Evolutionary conservation across 139 green algal species (phyloP).

Genomic region (Deuterostichococcus epilithicus): DNA sequence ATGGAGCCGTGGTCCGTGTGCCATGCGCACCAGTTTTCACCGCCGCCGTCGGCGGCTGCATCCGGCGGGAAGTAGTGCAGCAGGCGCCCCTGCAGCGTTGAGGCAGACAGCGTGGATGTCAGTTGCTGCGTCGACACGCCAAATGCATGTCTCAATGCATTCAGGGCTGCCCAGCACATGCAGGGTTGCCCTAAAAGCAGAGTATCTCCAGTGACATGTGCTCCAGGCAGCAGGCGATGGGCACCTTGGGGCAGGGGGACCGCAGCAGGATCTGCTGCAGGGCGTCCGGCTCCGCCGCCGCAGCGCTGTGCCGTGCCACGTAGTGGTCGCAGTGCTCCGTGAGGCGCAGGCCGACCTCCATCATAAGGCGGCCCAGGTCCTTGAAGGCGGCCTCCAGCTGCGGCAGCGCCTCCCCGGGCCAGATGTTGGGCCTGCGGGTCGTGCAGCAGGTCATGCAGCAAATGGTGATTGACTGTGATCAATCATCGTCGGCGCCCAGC

Average conservation of each 20-base stretch:
- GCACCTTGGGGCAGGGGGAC: slow-evolving; percentile 37
- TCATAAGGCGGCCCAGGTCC: slow-evolving; percentile 51
- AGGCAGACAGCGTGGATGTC: background rate
- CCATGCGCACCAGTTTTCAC: slow-evolving; percentile 70
- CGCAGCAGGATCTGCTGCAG: slow-evolving; percentile 24
- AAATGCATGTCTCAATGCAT: background rate
- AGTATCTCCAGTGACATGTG: too few species aligned
- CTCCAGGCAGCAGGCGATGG: too few species aligned
- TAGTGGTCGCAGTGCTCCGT: slow-evolving; percentile 41
- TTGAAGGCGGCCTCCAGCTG: slow-evolving; percentile 60
- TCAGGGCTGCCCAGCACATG: background rate
- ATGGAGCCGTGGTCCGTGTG: slow-evolving; percentile 71
- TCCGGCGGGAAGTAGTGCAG: slow-evolving; percentile 68
- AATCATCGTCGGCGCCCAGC: too few species aligned
- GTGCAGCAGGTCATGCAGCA: too few species aligned
- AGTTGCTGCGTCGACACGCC: background rate
- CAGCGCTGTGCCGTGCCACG: background rate
- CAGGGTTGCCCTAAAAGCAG: too few species aligned
- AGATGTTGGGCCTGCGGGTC: slow-evolving; percentile 68
- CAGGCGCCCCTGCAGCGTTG: slow-evolving; percentile 44
- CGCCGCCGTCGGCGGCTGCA: background rate
- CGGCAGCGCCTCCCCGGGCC: slow-evolving; percentile 58
- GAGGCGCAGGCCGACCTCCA: slow-evolving; percentile 48
- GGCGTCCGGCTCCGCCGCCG: background rate
- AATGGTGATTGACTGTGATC: too few species aligned